A percentile compares a stretch with the other conserved stretches of the same genome.
Conservation (phyloP, 345 rosid species). For the Clausena lansium region DNA sequence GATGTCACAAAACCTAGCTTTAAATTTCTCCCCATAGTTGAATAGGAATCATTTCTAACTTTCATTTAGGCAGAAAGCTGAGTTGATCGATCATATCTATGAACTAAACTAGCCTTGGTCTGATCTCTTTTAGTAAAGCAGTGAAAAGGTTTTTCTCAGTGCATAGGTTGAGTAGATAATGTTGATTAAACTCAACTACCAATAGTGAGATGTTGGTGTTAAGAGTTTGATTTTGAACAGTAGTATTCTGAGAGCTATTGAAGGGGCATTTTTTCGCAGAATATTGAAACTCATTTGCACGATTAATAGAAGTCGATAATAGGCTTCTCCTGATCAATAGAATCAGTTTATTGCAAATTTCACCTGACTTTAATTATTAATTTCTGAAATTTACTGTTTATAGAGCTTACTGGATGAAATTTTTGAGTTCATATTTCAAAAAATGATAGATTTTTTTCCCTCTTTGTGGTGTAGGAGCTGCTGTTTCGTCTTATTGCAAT, state of each 20-base stretch:
- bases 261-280: neutral
- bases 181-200: neutral
- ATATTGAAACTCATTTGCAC: neutral
- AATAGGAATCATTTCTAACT: neutral
- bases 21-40: neutral
- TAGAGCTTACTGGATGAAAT: neutral
- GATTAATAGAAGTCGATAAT: neutral
- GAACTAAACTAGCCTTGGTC: neutral
- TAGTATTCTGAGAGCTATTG: neutral
- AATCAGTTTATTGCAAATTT: neutral
- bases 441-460: neutral
- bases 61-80: constrained; percentile 1
- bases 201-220: neutral
- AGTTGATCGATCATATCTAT: constrained; percentile 1
- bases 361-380: neutral
- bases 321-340: neutral
- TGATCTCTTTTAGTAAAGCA: neutral
- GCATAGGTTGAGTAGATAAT: neutral
- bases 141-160: neutral
- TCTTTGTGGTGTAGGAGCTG: constrained; percentile 56
- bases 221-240: neutral
- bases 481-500: constrained; percentile 61
- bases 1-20: constrained; percentile 14
- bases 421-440: neutral
- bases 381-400: neutral